A percentile compares a stretch with the other conserved stretches of the same genome.
Evolutionary conservation across 2,329 filamentous ascomycete genomes (phyloP).

Genomic region (Nothopassalora personata): DNA sequence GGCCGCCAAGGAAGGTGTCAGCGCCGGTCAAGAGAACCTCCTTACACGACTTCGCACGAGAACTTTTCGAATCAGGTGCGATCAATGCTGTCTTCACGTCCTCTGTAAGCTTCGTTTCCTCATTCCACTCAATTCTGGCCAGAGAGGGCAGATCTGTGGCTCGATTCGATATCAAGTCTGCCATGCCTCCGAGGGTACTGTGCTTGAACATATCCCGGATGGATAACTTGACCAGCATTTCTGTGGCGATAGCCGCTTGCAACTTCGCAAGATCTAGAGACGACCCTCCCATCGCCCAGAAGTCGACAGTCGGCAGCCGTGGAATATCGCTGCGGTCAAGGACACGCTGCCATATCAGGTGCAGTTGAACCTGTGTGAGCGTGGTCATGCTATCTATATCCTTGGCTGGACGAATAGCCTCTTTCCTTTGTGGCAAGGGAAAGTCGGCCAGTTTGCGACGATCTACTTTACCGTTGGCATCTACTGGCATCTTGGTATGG

Average conservation of each 20-base stretch:
- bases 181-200: constrained; percentile 40
- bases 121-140: constrained; percentile 37
- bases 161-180: constrained; percentile 26
- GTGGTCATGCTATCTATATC: not conserved
- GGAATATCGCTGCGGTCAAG: constrained; percentile 12
- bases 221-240: constrained; percentile 30
- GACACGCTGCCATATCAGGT: constrained; percentile 14
- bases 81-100: constrained; percentile 5
- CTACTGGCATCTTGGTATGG: constrained; percentile 28
- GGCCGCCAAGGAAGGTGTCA: constrained; percentile 38
- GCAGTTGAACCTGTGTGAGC: constrained; percentile 14
- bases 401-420: not conserved
- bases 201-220: constrained; percentile 37
- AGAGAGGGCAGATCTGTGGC: constrained; percentile 2
- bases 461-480: constrained; percentile 30
- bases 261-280: constrained; percentile 41
- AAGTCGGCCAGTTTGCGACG: constrained; percentile 21
- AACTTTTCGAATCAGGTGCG: not conserved
- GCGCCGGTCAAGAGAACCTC: constrained; percentile 37
- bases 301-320: constrained; percentile 30
- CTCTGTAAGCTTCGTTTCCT: constrained; percentile 30
- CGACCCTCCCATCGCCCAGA: constrained; percentile 42
- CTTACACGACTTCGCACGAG: not conserved
- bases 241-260: constrained; percentile 31
- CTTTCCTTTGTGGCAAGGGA: constrained; percentile 14